Evolutionary conservation across 805 yeast genomes (phyloP).

Genomic region (Metschnikowia colocasiae): DNA sequence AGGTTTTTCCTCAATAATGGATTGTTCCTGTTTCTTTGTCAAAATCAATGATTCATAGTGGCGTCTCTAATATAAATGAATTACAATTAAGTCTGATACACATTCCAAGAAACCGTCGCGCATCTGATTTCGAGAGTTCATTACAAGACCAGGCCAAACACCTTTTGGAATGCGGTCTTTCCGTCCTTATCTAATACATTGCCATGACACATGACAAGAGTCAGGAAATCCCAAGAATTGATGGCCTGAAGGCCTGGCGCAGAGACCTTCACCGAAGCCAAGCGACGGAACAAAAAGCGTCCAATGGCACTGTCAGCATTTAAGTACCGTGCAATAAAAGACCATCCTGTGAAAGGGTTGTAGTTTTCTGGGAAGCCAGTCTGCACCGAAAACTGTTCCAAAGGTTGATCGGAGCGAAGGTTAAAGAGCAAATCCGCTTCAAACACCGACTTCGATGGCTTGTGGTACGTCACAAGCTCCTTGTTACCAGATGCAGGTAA

Average conservation of each 20-base stretch:
- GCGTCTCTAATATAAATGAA: not conserved
- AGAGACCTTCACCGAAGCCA: constrained; percentile 14
- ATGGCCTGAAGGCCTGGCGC: constrained; percentile 20
- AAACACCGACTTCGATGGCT: constrained; percentile 44
- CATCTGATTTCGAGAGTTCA: not conserved
- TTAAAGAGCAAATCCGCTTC: constrained; percentile 63
- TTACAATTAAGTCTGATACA: not conserved
- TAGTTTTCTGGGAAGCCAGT: constrained; percentile 43
- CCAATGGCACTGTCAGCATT: constrained; percentile 42
- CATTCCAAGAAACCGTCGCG: not conserved
- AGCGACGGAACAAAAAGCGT: constrained; percentile 22
- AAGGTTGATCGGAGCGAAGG: constrained; percentile 38
- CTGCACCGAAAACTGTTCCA: constrained; percentile 42
- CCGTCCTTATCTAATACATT: constrained; percentile 16
- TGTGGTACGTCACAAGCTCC: constrained; percentile 53
- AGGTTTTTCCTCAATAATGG: not conserved
- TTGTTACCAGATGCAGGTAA: constrained; percentile 55
- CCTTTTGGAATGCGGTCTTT: constrained; percentile 16
- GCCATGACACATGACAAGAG: constrained; percentile 26
- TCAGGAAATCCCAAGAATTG: constrained; percentile 24
- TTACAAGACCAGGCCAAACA: constrained; percentile 11
- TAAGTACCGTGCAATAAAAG: constrained; percentile 36
- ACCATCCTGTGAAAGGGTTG: constrained; percentile 45
- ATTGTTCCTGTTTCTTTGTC: not conserved
- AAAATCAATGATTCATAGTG: not conserved